A percentile compares a stretch with the other conserved stretches of the same genome.
These are phyloP conservation scores for Plasmopara viticola DNA, from an alignment of 352 stramenopile genomes.

Conservation along the genomic window DNA sequence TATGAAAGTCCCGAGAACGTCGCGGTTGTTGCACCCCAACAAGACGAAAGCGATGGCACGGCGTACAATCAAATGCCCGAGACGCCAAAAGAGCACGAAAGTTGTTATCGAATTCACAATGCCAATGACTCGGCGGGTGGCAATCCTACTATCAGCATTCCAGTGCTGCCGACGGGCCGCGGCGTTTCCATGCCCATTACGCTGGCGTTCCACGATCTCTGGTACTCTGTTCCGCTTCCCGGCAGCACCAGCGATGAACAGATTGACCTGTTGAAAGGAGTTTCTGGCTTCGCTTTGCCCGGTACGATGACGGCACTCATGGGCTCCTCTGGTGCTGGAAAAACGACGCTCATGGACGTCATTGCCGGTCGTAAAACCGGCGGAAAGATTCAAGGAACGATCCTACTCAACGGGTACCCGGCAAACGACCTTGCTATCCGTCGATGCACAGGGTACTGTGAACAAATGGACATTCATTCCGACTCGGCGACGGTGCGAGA, in stretches of 20 bases:
- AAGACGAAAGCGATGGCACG: slow-evolving; percentile 6
- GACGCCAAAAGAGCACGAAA: slow-evolving; percentile 15
- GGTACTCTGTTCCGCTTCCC: slow-evolving; percentile 32
- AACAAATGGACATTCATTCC: slow-evolving; percentile 40
- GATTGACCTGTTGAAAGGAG: slow-evolving; percentile 37
- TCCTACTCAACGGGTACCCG: slow-evolving; percentile 80
- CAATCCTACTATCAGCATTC: slow-evolving; percentile 15
- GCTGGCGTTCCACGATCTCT: slow-evolving; percentile 33
- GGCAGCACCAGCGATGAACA: slow-evolving; percentile 22
- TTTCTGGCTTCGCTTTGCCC: slow-evolving; percentile 37
- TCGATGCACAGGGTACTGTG: slow-evolving; percentile 27
- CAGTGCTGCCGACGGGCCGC: slow-evolving; percentile 7
- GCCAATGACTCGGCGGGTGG: slow-evolving; percentile 10
- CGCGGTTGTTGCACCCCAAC: slow-evolving; percentile 16
- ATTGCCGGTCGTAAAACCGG: slow-evolving; percentile 21
- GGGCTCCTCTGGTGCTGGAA: slow-evolving; percentile 60
- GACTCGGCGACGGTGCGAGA: slow-evolving; percentile 72
- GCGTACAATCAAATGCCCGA: slow-evolving; percentile 17
- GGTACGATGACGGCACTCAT: slow-evolving; percentile 48
- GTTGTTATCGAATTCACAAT: slow-evolving; percentile 14
- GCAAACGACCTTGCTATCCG: slow-evolving; percentile 34
- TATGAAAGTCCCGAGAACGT: slow-evolving; percentile 22
- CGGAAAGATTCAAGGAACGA: slow-evolving; percentile 43
- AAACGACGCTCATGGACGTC: slow-evolving; percentile 24
- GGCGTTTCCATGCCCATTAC: slow-evolving; percentile 26